These are phyloP conservation scores for Phaseolus lunatus DNA, from an alignment of 306 rosid genomes.

Conservation along the genomic window DNA sequence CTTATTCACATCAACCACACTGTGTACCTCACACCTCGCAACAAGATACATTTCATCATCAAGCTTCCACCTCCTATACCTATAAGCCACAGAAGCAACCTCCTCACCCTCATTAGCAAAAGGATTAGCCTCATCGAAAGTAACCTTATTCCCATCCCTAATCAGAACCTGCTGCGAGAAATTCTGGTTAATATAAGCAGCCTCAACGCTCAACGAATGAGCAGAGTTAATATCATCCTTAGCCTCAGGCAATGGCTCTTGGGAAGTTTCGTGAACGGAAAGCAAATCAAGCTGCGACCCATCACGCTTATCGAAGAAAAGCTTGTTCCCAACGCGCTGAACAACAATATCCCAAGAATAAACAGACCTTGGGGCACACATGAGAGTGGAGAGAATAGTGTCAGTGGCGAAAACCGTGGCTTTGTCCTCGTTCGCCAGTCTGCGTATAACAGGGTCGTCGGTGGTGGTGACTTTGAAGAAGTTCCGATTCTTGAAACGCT, in stretches of 20 bases:
- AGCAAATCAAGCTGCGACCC: conserved; percentile 93
- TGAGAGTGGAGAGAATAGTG: conserved; percentile 80
- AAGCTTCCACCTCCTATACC: conserved; percentile 94
- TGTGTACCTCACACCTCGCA: conserved; percentile 90
- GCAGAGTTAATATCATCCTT: conserved; percentile 96
- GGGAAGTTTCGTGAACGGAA: conserved; percentile 92
- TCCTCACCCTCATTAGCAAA: conserved; percentile 96
- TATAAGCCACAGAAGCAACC: conserved; percentile 86
- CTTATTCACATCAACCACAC: conserved; percentile 86
- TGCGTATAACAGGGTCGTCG: conserved; percentile 86
- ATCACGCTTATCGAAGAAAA: conserved; percentile 89
- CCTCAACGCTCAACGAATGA: conserved; percentile 78
- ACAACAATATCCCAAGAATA: conserved; percentile 94
- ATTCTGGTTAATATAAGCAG: conserved; percentile 88
- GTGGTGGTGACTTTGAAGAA: conserved; percentile 92
- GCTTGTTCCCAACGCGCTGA: conserved; percentile 89
- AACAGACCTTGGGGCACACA: conserved; percentile 93
- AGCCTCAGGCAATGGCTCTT: conserved; percentile 91
- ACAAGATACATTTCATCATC: conserved; percentile 83
- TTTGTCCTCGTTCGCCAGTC: conserved; percentile 86
- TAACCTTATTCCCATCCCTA: conserved; percentile 79
- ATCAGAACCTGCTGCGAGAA: conserved; percentile 88
- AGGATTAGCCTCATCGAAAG: conserved; percentile 87
- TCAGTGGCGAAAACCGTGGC: conserved; percentile 88
- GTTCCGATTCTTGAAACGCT: conserved; percentile 83